Evolutionary conservation across 352 stramenopile genomes (phyloP).

Genomic region (Pythium monospermum): DNA sequence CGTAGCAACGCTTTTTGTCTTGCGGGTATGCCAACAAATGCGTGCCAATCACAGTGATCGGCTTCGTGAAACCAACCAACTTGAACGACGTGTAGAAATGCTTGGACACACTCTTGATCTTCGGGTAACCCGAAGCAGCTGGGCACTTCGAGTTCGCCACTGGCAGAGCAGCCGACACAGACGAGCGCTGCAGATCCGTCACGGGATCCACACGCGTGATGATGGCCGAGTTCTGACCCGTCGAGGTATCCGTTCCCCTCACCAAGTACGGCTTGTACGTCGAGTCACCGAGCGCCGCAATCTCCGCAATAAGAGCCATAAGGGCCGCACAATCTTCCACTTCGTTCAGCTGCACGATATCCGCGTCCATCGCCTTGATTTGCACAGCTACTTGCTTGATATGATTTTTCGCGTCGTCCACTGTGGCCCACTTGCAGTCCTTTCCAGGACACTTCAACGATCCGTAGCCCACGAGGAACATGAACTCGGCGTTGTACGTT

Average conservation of each 20-base stretch:
- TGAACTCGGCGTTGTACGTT: constrained; percentile 28
- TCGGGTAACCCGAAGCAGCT: background rate
- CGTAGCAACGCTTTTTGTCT: constrained; percentile 18
- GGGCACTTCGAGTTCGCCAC: constrained; percentile 24
- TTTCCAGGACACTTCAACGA: constrained; percentile 18
- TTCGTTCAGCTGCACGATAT: constrained; percentile 30
- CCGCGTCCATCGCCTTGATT: constrained; percentile 21
- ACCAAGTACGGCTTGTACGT: constrained; percentile 32
- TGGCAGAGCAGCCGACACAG: constrained; percentile 7
- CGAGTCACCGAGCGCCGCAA: constrained; percentile 12
- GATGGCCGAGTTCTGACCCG: constrained; percentile 26
- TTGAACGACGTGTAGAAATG: constrained; percentile 29
- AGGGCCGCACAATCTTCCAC: constrained; percentile 25
- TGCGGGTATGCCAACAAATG: constrained; percentile 39
- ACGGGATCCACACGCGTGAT: constrained; percentile 27
- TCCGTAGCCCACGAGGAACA: constrained; percentile 22
- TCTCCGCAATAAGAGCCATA: constrained; percentile 7
- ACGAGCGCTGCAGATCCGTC: constrained; percentile 16
- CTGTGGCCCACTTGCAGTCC: constrained; percentile 22
- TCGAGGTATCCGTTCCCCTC: constrained; percentile 25
- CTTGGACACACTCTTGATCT: constrained; percentile 25
- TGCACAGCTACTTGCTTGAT: constrained; percentile 20
- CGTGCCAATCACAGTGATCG: constrained; percentile 28
- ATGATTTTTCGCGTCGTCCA: constrained; percentile 18
- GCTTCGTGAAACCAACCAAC: constrained; percentile 20